These are phyloP conservation scores for Brassica juncea DNA, from an alignment of 345 rosid species.

Conservation along the genomic window DNA sequence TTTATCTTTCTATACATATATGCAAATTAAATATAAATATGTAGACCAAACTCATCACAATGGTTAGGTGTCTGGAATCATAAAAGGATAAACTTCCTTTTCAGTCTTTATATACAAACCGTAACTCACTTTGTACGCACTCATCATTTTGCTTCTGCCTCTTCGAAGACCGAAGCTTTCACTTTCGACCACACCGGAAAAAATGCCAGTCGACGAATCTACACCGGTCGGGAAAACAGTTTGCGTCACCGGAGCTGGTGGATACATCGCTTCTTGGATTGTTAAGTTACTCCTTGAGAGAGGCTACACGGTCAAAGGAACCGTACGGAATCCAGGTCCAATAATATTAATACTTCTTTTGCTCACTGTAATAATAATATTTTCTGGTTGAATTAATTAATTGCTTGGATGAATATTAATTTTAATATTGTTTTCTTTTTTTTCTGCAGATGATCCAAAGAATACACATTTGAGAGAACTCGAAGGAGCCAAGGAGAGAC, in stretches of 20 bases:
- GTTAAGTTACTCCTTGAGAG: slow-evolving; percentile 75
- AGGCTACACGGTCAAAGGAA: slow-evolving; percentile 84
- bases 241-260: slow-evolving; percentile 98
- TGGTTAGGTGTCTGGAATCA: slow-evolving; percentile 31
- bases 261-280: slow-evolving; percentile 96
- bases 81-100: background rate
- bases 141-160: background rate
- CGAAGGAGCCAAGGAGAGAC: slow-evolving; percentile 85
- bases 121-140: background rate
- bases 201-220: slow-evolving; percentile 50
- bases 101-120: slow-evolving; percentile 23
- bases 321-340: slow-evolving; percentile 83
- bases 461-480: slow-evolving; percentile 81
- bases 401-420: background rate
- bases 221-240: slow-evolving; percentile 54
- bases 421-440: background rate
- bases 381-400: background rate
- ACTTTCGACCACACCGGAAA: background rate
- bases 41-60: slow-evolving; percentile 5
- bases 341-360: background rate
- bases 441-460: slow-evolving; percentile 74
- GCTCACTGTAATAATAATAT: background rate
- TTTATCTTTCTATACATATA: background rate
- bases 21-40: slow-evolving; percentile 5
- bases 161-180: background rate